Evolutionary conservation across 768 basidiomycete genomes (phyloP).

Genomic region (Macrocybe gigantea): DNA sequence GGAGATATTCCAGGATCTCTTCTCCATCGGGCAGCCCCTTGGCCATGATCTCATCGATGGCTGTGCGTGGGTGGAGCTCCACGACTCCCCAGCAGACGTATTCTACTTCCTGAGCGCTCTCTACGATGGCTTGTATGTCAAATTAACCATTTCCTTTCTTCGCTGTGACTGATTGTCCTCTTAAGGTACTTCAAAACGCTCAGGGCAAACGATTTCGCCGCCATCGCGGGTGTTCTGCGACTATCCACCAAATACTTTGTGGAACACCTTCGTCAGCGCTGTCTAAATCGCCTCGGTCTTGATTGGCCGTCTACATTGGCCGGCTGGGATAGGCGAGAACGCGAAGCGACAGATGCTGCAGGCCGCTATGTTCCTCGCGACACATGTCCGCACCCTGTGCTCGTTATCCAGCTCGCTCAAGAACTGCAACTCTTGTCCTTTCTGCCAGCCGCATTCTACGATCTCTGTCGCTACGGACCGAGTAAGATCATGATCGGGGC

Average conservation of each 20-base stretch:
- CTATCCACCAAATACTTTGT: slow-evolving; percentile 75
- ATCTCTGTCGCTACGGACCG: slow-evolving; percentile 67
- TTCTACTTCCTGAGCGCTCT: slow-evolving; percentile 61
- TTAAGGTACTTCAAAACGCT: slow-evolving; percentile 52
- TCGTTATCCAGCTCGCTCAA: slow-evolving; percentile 63
- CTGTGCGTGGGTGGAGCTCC: slow-evolving; percentile 51
- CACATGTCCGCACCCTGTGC: slow-evolving; percentile 58
- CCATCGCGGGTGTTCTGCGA: slow-evolving; percentile 59
- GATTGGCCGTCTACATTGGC: slow-evolving; percentile 67
- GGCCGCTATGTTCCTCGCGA: slow-evolving; percentile 59
- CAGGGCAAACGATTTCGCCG: slow-evolving; percentile 48
- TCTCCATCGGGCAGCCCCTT: slow-evolving; percentile 56
- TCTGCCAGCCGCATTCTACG: slow-evolving; percentile 70
- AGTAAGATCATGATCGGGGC: slow-evolving; percentile 61
- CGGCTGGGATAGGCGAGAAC: slow-evolving; percentile 68
- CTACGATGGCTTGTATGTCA: slow-evolving; percentile 70
- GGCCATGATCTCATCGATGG: slow-evolving; percentile 49
- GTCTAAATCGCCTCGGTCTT: slow-evolving; percentile 47
- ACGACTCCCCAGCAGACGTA: slow-evolving; percentile 64
- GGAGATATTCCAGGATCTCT: slow-evolving; percentile 67
- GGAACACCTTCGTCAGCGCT: slow-evolving; percentile 56
- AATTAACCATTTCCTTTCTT: neutral
- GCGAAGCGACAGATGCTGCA: slow-evolving; percentile 37
- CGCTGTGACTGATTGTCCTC: slow-evolving; percentile 2
- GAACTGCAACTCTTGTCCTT: slow-evolving; percentile 53